phyloP scores from a whole-genome alignment of 1,284 basidiomycete species.

The Xanthoconium separans region DNA sequence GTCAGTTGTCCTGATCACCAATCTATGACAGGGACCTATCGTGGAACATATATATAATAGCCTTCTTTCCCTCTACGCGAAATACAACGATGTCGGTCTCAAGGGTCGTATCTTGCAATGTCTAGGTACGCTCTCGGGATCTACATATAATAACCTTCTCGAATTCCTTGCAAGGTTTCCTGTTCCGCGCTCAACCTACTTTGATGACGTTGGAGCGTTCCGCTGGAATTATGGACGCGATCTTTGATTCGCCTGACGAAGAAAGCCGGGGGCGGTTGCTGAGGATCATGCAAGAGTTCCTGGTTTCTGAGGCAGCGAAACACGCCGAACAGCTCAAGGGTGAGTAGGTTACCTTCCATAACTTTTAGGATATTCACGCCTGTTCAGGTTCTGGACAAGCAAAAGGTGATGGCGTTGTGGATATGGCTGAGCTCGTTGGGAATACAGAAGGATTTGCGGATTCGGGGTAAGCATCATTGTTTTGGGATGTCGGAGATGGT shows the following conservation, averaged over 20 bases:
- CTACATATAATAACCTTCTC: not conserved
- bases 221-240: slow-evolving; percentile 83
- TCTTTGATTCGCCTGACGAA: slow-evolving; percentile 72
- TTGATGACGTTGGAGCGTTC: slow-evolving; percentile 82
- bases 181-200: slow-evolving; percentile 91
- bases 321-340: slow-evolving; percentile 68
- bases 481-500: not conserved
- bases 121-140: slow-evolving; percentile 55
- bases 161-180: slow-evolving; percentile 55
- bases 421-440: slow-evolving; percentile 92
- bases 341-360: slow-evolving; percentile 18
- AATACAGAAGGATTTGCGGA: slow-evolving; percentile 94
- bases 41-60: slow-evolving; percentile 79
- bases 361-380: slow-evolving; percentile 1
- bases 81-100: slow-evolving; percentile 52
- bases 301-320: slow-evolving; percentile 78
- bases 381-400: slow-evolving; percentile 36
- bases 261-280: slow-evolving; percentile 76
- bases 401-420: slow-evolving; percentile 54
- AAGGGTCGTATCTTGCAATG: slow-evolving; percentile 75
- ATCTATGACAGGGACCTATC: slow-evolving; percentile 57
- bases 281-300: slow-evolving; percentile 88
- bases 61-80: slow-evolving; percentile 71
- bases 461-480: slow-evolving; percentile 65
- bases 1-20: slow-evolving; percentile 5